phyloP scores from a whole-genome alignment of 345 rosid species.

The Eucalyptus cloeziana region DNA sequence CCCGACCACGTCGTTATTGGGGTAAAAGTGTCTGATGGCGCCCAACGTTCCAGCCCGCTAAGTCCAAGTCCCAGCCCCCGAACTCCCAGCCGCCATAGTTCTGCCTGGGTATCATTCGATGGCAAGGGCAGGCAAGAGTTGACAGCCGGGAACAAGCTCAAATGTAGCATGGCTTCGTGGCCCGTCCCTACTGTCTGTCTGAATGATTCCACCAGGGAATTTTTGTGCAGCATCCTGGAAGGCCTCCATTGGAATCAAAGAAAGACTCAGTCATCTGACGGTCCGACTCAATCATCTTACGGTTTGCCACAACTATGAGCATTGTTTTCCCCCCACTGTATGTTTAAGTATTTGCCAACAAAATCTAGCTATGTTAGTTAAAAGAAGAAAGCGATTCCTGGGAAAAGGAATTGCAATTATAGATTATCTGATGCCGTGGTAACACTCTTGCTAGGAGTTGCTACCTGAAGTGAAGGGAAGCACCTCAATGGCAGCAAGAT shows the following conservation, averaged over 20 bases:
- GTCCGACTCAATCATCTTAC: conserved; percentile 64
- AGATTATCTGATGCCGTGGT: not conserved
- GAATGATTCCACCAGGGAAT: conserved; percentile 73
- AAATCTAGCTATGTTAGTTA: not conserved
- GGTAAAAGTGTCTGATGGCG: conserved; percentile 48
- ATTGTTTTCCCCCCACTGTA: not conserved
- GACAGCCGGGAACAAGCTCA: conserved; percentile 78
- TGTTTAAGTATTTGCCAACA: not conserved
- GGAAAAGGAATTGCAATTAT: not conserved
- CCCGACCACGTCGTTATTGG: conserved; percentile 85
- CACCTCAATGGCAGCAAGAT: not conserved
- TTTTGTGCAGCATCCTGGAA: conserved; percentile 80
- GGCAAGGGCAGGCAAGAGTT: conserved; percentile 84
- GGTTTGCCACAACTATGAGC: conserved; percentile 30
- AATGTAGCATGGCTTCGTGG: conserved; percentile 97
- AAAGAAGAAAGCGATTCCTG: not conserved
- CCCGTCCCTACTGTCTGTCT: conserved; percentile 93
- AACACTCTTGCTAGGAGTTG: not conserved
- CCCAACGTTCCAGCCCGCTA: not conserved
- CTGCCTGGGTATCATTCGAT: conserved; percentile 95
- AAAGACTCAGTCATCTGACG: conserved; percentile 65
- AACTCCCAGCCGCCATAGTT: conserved; percentile 56
- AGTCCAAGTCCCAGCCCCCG: not conserved
- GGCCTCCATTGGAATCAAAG: conserved; percentile 93
- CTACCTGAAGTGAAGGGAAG: not conserved